A percentile compares a stretch with the other conserved stretches of the same genome.
phyloP scores from a whole-genome alignment of 805 yeast genomes.

The Zygosaccharomyces lentus region DNA sequence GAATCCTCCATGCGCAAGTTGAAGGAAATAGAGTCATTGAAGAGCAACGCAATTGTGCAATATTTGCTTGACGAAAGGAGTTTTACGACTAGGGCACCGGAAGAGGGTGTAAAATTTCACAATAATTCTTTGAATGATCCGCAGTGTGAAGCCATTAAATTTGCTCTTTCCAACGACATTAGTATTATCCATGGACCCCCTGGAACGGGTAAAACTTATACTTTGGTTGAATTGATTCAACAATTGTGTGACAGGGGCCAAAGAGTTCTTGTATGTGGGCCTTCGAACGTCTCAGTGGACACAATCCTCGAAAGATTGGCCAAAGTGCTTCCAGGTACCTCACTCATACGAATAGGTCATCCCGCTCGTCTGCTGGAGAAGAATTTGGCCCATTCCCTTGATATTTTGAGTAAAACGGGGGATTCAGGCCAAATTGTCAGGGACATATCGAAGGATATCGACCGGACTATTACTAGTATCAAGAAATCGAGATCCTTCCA shows the following conservation, averaged over 20 bases:
- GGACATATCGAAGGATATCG: constrained; percentile 71
- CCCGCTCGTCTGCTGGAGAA: constrained; percentile 75
- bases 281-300: constrained; percentile 90
- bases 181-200: constrained; percentile 73
- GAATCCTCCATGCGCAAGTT: constrained; percentile 67
- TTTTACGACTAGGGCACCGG: constrained; percentile 14
- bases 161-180: constrained; percentile 57
- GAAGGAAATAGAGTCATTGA: constrained; percentile 42
- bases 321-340: constrained; percentile 39
- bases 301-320: constrained; percentile 77
- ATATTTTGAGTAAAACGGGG: constrained; percentile 56
- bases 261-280: constrained; percentile 83
- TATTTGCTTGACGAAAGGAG: constrained; percentile 41
- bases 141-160: constrained; percentile 67
- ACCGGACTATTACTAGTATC: constrained; percentile 48
- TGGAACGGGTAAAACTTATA: constrained; percentile 79
- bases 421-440: constrained; percentile 56
- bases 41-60: constrained; percentile 39
- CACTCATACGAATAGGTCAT: constrained; percentile 83
- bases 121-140: constrained; percentile 47
- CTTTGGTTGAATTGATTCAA: constrained; percentile 73
- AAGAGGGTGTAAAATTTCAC: constrained; percentile 12
- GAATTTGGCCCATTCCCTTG: constrained; percentile 69
- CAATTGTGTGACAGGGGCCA: constrained; percentile 56
- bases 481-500: constrained; percentile 59